These are phyloP conservation scores for Cryomyces minteri DNA, from an alignment of 495 filamentous ascomycete species.

Conservation along the genomic window DNA sequence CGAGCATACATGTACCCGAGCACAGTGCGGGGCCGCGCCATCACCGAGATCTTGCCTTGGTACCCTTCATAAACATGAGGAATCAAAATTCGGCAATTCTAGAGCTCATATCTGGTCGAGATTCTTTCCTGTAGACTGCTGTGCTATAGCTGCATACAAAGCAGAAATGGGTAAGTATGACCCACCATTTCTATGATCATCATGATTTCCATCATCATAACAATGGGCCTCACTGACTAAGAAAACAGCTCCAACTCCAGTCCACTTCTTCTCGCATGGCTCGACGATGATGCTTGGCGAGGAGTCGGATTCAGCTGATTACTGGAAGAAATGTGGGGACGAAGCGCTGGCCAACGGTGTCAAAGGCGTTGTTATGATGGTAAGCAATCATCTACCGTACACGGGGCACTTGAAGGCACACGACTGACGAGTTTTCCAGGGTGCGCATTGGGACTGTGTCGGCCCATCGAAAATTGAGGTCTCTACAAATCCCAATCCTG, in stretches of 20 bases:
- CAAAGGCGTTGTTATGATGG: conserved; percentile 45
- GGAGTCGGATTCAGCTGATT: conserved; percentile 33
- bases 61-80: too few relatives aligned
- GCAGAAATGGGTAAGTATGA: too few relatives aligned
- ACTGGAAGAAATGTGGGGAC: conserved; percentile 44
- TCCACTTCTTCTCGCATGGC: conserved; percentile 51
- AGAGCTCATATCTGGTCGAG: too few relatives aligned
- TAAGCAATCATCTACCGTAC: conserved; percentile 9
- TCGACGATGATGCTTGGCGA: conserved; percentile 51
- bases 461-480: conserved; percentile 30
- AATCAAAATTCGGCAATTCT: too few relatives aligned
- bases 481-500: conserved; percentile 33
- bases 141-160: too few relatives aligned
- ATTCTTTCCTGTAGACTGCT: too few relatives aligned
- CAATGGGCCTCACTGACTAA: too few relatives aligned
- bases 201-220: too few relatives aligned
- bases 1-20: too few relatives aligned
- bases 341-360: conserved; percentile 34
- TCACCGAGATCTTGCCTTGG: too few relatives aligned
- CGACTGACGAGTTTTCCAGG: conserved; percentile 16
- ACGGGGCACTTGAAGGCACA: background rate
- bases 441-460: conserved; percentile 39
- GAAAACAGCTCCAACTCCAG: conserved; percentile 23
- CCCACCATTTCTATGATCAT: too few relatives aligned
- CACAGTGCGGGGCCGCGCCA: too few relatives aligned